Base-by-base conservation (phyloP, 352 stramenopile genomes). In the Halophytophthora polymorphica region DNA sequence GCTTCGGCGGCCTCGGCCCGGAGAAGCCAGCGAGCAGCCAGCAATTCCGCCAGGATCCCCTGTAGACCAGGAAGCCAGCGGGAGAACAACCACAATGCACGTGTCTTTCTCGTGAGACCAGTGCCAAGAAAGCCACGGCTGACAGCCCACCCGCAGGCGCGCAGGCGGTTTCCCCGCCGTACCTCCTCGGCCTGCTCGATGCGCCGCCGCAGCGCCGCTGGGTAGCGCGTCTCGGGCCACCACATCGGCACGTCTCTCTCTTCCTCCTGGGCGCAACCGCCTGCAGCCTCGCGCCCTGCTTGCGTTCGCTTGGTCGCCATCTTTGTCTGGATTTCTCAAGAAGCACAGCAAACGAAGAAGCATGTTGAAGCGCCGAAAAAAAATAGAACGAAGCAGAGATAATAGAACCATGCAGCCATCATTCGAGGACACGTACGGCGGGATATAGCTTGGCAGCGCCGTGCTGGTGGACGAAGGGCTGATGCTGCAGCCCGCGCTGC, bases 161-260 rank as follows among this genome's bases (percentile, higher is more conserved):
- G 33, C 33, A 17, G 11, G 33, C 15, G 11, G 11, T 10, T 38
- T 7, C 33, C 33, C 2, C 33, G 35, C 41, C 41, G 10, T 48
- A 86, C 73, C 56, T 72, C 45, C 39, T 86, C 74, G 10, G 67
- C 66, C 17, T 54, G 35, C 6, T 65, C 58, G 36, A 90, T 79
- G 28, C 72, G 65, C 2, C 29, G 45, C 14, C 42, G 45, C 11
- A 90, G 46, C 15, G 53, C 50, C 11, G 18, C 41, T 13, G 66
- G 52, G 53, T 82, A 90, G 12, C 59, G 61, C 3, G 55, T 39
- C 35, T 88, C 60, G 0, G 74, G 79, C 79, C 79, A 90, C 76
- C 79, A 88, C 47, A 38, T 73, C 13, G 79, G 78, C 10, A 56
- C 59, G 2, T 35, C 50, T 8, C 45, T 50, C n/a, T 28, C 6